Evolutionary conservation across 2,329 filamentous ascomycete species (phyloP), one percentile per base, ranked within the genome.

Genomic region (Akanthomyces lecanii): DNA sequence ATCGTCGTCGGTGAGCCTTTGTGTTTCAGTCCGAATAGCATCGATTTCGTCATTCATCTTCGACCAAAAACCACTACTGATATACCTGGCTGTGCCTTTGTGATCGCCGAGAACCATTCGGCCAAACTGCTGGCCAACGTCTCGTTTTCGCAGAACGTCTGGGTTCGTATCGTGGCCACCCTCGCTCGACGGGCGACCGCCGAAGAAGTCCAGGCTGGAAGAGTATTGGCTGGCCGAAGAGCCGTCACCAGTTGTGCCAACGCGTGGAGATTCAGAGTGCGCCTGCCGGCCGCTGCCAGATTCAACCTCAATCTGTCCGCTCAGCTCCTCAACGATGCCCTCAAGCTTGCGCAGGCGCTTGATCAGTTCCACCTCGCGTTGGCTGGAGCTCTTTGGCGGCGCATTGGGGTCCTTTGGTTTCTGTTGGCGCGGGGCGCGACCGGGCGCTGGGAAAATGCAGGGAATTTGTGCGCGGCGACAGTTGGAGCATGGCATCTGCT

Each of bases 61-160:
- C 23, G 88, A 85, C 89, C 89, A 92, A 69, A 92, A 91, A 7
- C 85, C 88, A 72, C 86, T 90, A 76, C 88, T 91, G 67, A 93
- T 85, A 71, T 92, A 93, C 71, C 88, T 80, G 62, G 85, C 87
- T 55, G 85, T 88, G 64, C 84, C 85, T 45, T 87, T 87, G 62
- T 81, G 81, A 64, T 92, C 88, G 65, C 89, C 88, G 42, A 92
- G 76, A 0, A 92, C 87, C 59, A 93, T 74, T 38, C 89, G 79
- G 3, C 89, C 88, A 73, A 90, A 88, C 61, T 85, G 79, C 51
- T 82, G 69, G 44, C 73, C 69, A 25, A 73, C 58, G 21, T 74
- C 69, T 54, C 68, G 69, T 50, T 65, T 71, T 44, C 66, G 69
- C 4, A 64, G 59, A n/a, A 67, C 53, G n/a, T 75, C 73, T 12